A percentile compares a stretch with the other conserved stretches of the same genome.
Evolutionary conservation across 225 moss, liverwort and hornwort genomes (phyloP).

Genomic region (Antitrichia curtipendula): DNA sequence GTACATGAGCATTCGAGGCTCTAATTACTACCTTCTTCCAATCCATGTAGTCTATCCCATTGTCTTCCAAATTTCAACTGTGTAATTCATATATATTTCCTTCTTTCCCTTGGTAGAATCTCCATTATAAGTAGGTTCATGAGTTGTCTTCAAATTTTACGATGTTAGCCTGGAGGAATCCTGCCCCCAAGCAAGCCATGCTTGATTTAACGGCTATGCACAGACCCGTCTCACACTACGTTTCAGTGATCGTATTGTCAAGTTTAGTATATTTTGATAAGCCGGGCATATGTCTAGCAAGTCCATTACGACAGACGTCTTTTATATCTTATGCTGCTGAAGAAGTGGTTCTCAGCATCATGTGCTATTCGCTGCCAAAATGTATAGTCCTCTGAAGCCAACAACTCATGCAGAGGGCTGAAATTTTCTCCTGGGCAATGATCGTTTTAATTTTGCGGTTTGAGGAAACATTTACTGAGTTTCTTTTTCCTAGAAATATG

Average conservation of each 20-base stretch:
- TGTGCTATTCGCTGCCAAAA: neutral
- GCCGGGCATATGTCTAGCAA: neutral
- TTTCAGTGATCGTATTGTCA: neutral
- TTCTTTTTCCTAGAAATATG: neutral
- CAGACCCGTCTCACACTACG: neutral
- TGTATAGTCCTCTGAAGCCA: neutral
- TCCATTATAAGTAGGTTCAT: neutral
- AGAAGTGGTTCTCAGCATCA: neutral
- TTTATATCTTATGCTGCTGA: neutral
- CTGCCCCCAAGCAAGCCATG: neutral
- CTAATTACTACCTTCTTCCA: neutral
- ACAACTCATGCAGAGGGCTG: neutral
- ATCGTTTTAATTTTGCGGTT: neutral
- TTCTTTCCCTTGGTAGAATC: neutral
- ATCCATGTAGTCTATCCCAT: neutral
- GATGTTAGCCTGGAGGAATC: neutral
- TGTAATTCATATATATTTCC: neutral
- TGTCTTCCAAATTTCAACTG: neutral
- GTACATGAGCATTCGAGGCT: neutral
- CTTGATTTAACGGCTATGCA: neutral
- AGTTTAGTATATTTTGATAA: neutral
- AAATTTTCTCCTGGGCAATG: neutral
- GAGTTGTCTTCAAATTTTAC: neutral
- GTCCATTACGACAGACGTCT: neutral
- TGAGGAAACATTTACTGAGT: neutral